Percentiles rank a stretch among this genome's conserved stretches.
phyloP scores from a whole-genome alignment of 148 eudicot genomes.

The Amaranthus hypochondriacus region DNA sequence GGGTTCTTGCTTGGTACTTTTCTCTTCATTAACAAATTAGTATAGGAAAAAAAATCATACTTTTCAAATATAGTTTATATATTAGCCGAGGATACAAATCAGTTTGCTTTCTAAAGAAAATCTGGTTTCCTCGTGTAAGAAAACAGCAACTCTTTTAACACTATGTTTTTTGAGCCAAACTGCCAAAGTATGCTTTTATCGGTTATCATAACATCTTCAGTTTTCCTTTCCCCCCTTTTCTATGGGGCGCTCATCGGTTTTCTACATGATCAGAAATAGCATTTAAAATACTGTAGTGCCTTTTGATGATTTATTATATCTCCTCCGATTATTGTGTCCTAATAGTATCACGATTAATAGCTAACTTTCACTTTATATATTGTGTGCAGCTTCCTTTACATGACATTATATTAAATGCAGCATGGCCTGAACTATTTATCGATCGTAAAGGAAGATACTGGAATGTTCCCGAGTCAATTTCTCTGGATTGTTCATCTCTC shows the following conservation, averaged over 20 bases:
- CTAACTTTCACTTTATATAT: not conserved
- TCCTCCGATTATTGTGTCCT: not conserved
- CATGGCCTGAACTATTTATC: conserved; percentile 76
- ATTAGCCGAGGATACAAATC: not conserved
- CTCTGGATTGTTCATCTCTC: conserved; percentile 64
- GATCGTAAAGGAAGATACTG: conserved; percentile 76
- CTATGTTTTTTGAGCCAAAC: not conserved
- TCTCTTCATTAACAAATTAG: not conserved
- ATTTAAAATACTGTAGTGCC: not conserved
- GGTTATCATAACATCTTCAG: not conserved
- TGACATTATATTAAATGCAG: conserved; percentile 70
- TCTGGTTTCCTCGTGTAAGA: not conserved
- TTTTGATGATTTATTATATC: not conserved
- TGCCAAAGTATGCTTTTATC: not conserved
- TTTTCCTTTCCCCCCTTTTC: not conserved
- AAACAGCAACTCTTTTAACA: not conserved
- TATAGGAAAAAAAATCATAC: not conserved
- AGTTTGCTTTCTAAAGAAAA: not conserved
- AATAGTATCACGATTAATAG: not conserved
- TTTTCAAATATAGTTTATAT: not conserved
- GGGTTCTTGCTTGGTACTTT: not conserved
- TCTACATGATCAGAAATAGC: not conserved
- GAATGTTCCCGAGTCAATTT: conserved; percentile 79
- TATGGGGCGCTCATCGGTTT: no score
- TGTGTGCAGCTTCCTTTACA: conserved; percentile 62